phyloP scores from a whole-genome alignment of 306 rosid species.

The Crotalaria pallida region DNA sequence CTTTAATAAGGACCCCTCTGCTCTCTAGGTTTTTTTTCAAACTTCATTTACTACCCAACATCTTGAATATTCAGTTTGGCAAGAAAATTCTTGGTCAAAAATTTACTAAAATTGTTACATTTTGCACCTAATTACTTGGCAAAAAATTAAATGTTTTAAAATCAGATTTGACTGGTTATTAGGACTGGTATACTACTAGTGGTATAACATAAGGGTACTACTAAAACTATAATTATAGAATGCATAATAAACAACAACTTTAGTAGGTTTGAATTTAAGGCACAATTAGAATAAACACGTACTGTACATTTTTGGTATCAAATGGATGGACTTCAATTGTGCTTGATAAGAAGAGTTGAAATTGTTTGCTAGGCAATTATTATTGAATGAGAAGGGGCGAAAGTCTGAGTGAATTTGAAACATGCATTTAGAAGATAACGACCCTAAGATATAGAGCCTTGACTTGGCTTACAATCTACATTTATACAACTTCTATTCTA shows the following conservation, averaged over 20 bases:
- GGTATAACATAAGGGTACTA: no score
- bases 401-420: neutral
- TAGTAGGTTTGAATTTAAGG: neutral
- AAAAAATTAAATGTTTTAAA: no score
- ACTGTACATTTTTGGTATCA: neutral
- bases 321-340: neutral
- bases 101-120: neutral
- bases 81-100: neutral
- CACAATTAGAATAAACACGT: neutral
- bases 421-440: slow-evolving; percentile 1
- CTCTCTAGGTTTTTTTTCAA: neutral
- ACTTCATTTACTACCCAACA: neutral
- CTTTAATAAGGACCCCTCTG: neutral
- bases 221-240: no score
- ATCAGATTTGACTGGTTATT: neutral
- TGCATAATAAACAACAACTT: neutral
- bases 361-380: neutral
- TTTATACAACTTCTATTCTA: neutral
- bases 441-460: neutral
- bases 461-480: neutral
- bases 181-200: no score
- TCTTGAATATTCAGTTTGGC: neutral
- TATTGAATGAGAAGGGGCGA: neutral
- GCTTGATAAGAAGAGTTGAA: neutral
- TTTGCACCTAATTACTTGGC: neutral